Conservation (phyloP, 805 yeast species). For the Spathaspora boniae region DNA sequence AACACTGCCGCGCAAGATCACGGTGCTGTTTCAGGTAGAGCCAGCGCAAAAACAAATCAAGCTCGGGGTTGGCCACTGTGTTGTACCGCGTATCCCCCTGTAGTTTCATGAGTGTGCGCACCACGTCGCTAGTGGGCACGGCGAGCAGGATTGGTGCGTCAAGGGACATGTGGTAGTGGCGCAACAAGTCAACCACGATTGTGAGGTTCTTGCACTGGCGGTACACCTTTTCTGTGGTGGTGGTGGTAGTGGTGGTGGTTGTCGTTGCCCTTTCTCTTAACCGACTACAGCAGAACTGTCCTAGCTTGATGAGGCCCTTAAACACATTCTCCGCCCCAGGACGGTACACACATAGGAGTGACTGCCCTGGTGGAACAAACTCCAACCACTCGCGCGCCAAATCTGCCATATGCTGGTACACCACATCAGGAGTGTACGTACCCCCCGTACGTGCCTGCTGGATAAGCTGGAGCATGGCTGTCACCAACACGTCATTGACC, state of each 20-base stretch:
- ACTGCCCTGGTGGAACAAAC: background rate
- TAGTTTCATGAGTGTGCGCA: background rate
- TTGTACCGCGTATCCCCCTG: background rate
- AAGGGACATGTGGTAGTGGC: too few relatives aligned
- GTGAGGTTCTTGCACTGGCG: too few relatives aligned
- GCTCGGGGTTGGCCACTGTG: background rate
- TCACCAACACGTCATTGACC: too few relatives aligned
- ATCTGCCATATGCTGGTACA: too few relatives aligned
- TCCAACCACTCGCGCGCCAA: slow-evolving; percentile 1
- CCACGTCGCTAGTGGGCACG: slow-evolving; percentile 1
- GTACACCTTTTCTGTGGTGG: too few relatives aligned
- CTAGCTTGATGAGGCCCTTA: background rate
- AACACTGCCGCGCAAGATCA: background rate
- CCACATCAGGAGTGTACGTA: too few relatives aligned
- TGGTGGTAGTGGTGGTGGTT: too few relatives aligned
- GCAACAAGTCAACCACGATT: too few relatives aligned
- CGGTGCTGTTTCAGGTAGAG: background rate
- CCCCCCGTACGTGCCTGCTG: too few relatives aligned
- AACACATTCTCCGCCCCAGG: slow-evolving; percentile 2
- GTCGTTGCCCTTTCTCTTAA: too few relatives aligned
- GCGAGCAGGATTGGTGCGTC: too few relatives aligned
- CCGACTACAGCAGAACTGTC: slow-evolving; percentile 1
- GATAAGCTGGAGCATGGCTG: too few relatives aligned
- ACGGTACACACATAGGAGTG: slow-evolving; percentile 1
- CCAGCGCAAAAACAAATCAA: background rate